Conservation (phyloP, 2,329 filamentous ascomycete genomes). For the Clarireedia monteithiana region DNA sequence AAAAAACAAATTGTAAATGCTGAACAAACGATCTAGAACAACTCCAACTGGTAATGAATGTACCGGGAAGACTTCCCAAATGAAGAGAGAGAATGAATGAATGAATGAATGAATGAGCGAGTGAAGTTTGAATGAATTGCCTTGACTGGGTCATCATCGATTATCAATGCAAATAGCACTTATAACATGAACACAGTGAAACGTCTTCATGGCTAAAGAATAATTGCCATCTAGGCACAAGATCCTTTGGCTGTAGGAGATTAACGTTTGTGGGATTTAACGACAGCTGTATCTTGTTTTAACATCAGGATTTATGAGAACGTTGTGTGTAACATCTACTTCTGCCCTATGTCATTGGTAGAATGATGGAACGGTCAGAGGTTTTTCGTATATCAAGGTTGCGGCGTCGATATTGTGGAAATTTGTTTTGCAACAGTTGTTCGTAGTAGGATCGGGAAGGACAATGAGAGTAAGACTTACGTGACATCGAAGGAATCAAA, state of each 20-base stretch:
- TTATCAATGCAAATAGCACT: background rate
- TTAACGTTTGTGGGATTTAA: constrained; percentile 2
- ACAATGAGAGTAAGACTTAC: background rate
- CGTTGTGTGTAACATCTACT: background rate
- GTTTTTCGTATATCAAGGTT: background rate
- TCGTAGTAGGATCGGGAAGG: background rate
- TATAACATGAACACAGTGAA: background rate
- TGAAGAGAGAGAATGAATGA: background rate
- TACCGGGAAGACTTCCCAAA: background rate
- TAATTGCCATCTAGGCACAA: background rate
- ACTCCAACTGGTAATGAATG: background rate
- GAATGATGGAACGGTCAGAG: background rate
- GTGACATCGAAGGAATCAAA: constrained; percentile 1
- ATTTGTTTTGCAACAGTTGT: background rate
- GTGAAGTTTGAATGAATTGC: background rate
- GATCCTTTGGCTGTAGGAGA: background rate
- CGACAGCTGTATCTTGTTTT: background rate
- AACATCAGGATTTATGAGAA: background rate
- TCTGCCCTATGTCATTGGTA: background rate
- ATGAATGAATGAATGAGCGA: background rate
- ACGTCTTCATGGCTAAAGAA: background rate
- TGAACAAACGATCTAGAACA: background rate
- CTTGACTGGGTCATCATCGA: background rate
- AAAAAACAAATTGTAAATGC: background rate
- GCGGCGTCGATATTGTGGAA: background rate